Percentiles rank a stretch among this genome's conserved stretches.
Conservation (phyloP, 2,329 filamentous ascomycete genomes). For the Epicoccum nigrum region DNA sequence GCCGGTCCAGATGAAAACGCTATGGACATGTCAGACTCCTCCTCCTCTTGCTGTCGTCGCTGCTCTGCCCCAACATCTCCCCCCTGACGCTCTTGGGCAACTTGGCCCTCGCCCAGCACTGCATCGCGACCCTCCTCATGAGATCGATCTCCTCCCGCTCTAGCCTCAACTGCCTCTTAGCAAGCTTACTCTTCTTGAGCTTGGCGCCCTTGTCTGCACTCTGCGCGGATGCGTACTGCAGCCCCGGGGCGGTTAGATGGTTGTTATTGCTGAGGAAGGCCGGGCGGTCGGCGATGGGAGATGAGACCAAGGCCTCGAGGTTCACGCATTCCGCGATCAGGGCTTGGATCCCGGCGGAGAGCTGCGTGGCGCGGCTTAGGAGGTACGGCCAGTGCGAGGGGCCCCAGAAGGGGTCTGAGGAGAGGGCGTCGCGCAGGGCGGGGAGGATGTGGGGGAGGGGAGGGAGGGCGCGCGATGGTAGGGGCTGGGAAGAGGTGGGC, state of each 20-base stretch:
- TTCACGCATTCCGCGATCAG: constrained; percentile 53
- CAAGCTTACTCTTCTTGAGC: constrained; percentile 50
- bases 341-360: constrained; percentile 53
- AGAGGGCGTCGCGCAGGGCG: constrained; percentile 49
- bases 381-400: constrained; percentile 52
- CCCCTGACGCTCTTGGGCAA: constrained; percentile 24
- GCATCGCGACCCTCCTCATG: constrained; percentile 50
- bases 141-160: constrained; percentile 52
- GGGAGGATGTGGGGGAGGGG: constrained; percentile 50
- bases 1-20: background rate
- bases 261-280: constrained; percentile 20
- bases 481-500: constrained; percentile 18
- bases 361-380: constrained; percentile 51
- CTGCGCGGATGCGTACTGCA: constrained; percentile 16
- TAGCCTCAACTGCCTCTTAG: constrained; percentile 53
- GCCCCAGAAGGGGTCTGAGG: constrained; percentile 53
- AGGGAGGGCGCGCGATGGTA: constrained; percentile 30
- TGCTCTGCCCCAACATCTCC: constrained; percentile 1
- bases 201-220: constrained; percentile 36
- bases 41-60: constrained; percentile 1
- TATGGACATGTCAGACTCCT: constrained; percentile 17
- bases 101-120: constrained; percentile 49
- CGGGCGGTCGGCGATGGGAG: constrained; percentile 28
- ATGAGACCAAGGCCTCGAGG: constrained; percentile 51
- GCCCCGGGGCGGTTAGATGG: constrained; percentile 26